Conservation (phyloP, 768 basidiomycete species). For the Suillus fuscotomentosus region DNA sequence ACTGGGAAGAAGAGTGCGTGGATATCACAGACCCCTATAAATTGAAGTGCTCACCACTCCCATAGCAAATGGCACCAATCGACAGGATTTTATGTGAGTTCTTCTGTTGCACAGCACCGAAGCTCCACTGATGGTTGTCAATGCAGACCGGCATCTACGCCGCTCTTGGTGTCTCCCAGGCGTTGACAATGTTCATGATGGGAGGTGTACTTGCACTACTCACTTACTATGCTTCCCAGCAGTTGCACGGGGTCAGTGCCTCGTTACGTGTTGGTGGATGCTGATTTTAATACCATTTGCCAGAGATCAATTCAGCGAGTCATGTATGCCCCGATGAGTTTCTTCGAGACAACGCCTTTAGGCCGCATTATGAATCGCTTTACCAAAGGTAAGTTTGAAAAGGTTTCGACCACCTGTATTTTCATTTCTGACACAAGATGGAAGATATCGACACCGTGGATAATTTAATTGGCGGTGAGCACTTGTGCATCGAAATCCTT, state of each 20-base stretch:
- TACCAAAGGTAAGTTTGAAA: slow-evolving; percentile 61
- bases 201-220: slow-evolving; percentile 63
- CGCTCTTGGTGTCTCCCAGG: slow-evolving; percentile 66
- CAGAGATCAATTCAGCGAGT: slow-evolving; percentile 65
- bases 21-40: background rate
- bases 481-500: slow-evolving; percentile 19
- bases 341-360: slow-evolving; percentile 87
- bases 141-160: slow-evolving; percentile 81
- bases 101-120: slow-evolving; percentile 26
- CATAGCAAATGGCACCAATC: slow-evolving; percentile 53
- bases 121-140: background rate
- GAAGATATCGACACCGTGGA: slow-evolving; percentile 79
- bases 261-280: background rate
- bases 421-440: slow-evolving; percentile 1
- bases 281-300: background rate
- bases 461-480: slow-evolving; percentile 50
- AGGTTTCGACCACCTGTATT: background rate
- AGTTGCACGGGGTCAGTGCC: slow-evolving; percentile 53
- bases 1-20: slow-evolving; percentile 52
- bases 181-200: slow-evolving; percentile 65
- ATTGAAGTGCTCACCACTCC: background rate
- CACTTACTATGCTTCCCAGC: slow-evolving; percentile 75
- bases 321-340: slow-evolving; percentile 85
- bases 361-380: slow-evolving; percentile 92
- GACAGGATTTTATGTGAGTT: slow-evolving; percentile 69